Conservation (phyloP, 768 basidiomycete genomes). For the Termitomyces sp. region DNA sequence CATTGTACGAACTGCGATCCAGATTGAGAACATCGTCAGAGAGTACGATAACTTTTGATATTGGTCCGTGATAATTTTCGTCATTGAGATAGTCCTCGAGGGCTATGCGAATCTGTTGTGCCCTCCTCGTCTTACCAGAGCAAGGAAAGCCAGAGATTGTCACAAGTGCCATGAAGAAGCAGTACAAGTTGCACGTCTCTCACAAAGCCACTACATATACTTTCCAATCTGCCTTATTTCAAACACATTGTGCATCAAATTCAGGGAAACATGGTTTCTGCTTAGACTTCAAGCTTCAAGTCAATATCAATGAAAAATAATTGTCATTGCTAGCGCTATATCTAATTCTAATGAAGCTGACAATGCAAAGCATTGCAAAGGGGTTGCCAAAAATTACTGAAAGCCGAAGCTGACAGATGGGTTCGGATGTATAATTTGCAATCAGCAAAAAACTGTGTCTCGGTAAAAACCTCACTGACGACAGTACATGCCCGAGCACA, state of each 20-base stretch:
- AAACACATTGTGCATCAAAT: too few relatives aligned
- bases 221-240: too few relatives aligned
- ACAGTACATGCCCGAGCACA: constrained; percentile 96
- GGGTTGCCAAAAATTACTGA: constrained; percentile 87
- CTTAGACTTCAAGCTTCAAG: too few relatives aligned
- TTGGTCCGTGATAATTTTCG: constrained; percentile 50
- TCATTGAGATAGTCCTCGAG: constrained; percentile 52
- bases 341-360: too few relatives aligned
- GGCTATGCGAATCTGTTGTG: constrained; percentile 54
- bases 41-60: constrained; percentile 43
- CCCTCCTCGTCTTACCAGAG: constrained; percentile 82
- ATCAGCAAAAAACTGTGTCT: constrained; percentile 95
- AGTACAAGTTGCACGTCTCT: too few relatives aligned
- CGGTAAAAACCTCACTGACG: constrained; percentile 95
- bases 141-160: constrained; percentile 87
- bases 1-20: constrained; percentile 65
- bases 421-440: constrained; percentile 98
- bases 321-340: too few relatives aligned
- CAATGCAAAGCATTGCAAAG: constrained; percentile 16
- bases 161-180: constrained; percentile 77
- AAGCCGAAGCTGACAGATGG: constrained; percentile 85
- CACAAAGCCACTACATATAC: too few relatives aligned
- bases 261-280: too few relatives aligned
- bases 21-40: constrained; percentile 75
- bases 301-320: too few relatives aligned